Base-by-base conservation (phyloP, 1,284 basidiomycete genomes). In the Agroathelia rolfsii region DNA sequence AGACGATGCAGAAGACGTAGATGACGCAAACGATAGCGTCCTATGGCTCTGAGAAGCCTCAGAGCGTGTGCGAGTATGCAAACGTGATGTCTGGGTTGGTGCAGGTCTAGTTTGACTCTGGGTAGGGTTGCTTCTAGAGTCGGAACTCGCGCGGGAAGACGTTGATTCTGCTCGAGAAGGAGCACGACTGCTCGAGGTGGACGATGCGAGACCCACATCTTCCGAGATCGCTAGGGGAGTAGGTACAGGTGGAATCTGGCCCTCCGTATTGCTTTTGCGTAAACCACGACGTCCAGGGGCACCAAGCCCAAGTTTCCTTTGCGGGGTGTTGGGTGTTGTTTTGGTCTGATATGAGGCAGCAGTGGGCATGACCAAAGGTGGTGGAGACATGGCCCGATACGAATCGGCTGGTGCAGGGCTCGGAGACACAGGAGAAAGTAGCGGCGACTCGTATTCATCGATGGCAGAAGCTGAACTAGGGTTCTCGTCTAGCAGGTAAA, bases 401-500 rank as follows among this genome's bases (percentile, higher is more conserved):
- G 30, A 26, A 23, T 16, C 9, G 32, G 9, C 9, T 18, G 34
- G 32, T 6, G 35, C 30, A 30, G 30, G 16, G 24, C 30, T n/a
- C 5, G 21, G 20, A 7, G 37, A 37, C 22, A 31, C 29, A 23
- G 31, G 38, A n/a, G 12, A 9, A 13, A 30, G 25, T 5, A 12
- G 21, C 3, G 29, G 13, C 24, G 32, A 26, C 29, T 17, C 14
- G 24, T 31, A 14, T 38, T 30, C 15, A 24, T n/a, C n/a, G n/a
- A n/a, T n/a, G n/a, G n/a, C n/a, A 34, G 17, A 31, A 13, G 30
- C 35, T 23, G 45, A 35, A 12, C 57, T 43, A 11, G 57, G 48
- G 0, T 66, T 66, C 52, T 93, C 88, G 39, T 90, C 88, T 32
- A 90, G 62, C 4, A 94, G 66, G 52, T 93, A 94, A 51, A 90